Evolutionary conservation across 2,329 filamentous ascomycete species (phyloP).

Genomic region (Aspergillus hiratsukae): DNA sequence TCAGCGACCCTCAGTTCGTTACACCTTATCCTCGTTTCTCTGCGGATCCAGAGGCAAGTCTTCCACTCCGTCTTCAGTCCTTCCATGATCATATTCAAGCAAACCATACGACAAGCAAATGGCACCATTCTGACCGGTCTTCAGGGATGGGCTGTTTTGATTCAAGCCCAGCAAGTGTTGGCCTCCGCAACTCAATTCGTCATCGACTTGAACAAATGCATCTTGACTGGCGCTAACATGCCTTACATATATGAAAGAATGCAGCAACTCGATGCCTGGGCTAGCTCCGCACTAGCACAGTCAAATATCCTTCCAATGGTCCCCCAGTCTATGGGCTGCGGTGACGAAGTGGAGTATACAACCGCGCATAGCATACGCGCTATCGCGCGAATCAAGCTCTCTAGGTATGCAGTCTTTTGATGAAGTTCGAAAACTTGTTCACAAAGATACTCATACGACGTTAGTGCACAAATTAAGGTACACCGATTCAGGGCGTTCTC

Average conservation of each 20-base stretch:
- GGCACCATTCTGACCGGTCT: slow-evolving; percentile 9
- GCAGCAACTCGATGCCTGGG: slow-evolving; percentile 40
- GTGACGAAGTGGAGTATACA: slow-evolving; percentile 30
- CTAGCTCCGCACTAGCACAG: slow-evolving; percentile 32
- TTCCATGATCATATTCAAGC: background rate
- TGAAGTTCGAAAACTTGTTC: background rate
- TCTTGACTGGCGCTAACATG: slow-evolving; percentile 33
- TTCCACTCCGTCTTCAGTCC: background rate
- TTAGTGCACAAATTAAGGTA: slow-evolving; percentile 43
- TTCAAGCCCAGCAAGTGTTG: slow-evolving; percentile 41
- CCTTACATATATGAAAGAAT: slow-evolving; percentile 38
- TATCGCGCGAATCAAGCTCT: slow-evolving; percentile 43
- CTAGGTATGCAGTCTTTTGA: slow-evolving; percentile 27
- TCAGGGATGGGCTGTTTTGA: slow-evolving; percentile 41
- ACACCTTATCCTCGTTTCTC: slow-evolving; percentile 39
- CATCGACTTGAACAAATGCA: slow-evolving; percentile 36
- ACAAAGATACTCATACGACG: slow-evolving; percentile 4
- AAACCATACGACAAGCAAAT: background rate
- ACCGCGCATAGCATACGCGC: slow-evolving; percentile 38
- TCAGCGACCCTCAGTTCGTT: slow-evolving; percentile 42
- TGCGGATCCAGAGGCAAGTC: slow-evolving; percentile 38
- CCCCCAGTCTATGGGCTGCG: slow-evolving; percentile 19
- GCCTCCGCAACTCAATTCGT: slow-evolving; percentile 40
- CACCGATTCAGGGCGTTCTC: slow-evolving; percentile 45
- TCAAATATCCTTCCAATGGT: slow-evolving; percentile 27